Percentiles rank a stretch among this genome's conserved stretches.
These are phyloP conservation scores for Blastobotrys parvus DNA, from an alignment of 805 yeast species.

Conservation along the genomic window DNA sequence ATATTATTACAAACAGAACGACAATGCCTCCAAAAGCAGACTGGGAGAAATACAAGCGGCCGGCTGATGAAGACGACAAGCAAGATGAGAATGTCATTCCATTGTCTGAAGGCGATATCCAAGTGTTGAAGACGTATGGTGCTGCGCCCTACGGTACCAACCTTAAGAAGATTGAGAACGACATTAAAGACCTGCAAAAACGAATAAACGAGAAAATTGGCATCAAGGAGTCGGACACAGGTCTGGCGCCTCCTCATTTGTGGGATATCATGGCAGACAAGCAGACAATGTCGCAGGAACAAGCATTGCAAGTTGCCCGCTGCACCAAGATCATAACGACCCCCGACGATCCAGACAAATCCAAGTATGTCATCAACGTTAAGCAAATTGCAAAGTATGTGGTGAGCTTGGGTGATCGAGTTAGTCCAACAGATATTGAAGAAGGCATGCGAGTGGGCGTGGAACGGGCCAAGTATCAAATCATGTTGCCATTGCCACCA, in stretches of 20 bases:
- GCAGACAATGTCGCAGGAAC: constrained; percentile 87
- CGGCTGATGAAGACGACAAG: constrained; percentile 55
- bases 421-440: constrained; percentile 96
- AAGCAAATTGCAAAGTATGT: constrained; percentile 98
- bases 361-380: constrained; percentile 90
- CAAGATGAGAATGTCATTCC: constrained; percentile 74
- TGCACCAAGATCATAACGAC: constrained; percentile 85
- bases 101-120: constrained; percentile 92
- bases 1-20: neutral
- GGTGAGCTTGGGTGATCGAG: constrained; percentile 92
- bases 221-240: constrained; percentile 79
- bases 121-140: constrained; percentile 92
- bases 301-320: constrained; percentile 95
- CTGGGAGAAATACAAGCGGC: constrained; percentile 95
- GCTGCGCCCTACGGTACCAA: constrained; percentile 90
- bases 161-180: constrained; percentile 77
- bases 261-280: constrained; percentile 98
- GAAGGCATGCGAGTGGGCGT: constrained; percentile 99
- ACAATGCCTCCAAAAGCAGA: constrained; percentile 93
- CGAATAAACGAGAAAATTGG: constrained; percentile 94
- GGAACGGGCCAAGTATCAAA: constrained; percentile 93
- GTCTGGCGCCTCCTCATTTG: constrained; percentile 90
- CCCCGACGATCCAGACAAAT: constrained; percentile 71
- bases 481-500: constrained; percentile 95
- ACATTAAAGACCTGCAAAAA: constrained; percentile 72